Evolutionary conservation across 2,329 filamentous ascomycete species (phyloP), one percentile per base, ranked within the genome.

Genomic region (Cordyceps pruinosa): DNA sequence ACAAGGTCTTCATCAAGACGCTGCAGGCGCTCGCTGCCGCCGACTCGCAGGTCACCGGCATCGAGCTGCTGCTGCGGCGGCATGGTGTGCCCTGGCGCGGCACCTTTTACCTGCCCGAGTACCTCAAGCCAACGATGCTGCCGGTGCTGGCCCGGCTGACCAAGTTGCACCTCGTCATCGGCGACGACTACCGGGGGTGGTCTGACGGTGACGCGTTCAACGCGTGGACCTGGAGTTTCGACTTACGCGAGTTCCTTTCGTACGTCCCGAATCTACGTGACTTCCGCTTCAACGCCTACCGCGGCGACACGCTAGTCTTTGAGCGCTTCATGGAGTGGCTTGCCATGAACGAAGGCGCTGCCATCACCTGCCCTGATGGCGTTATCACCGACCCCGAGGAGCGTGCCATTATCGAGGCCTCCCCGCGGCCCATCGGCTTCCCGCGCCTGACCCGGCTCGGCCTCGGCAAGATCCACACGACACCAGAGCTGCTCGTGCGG

Each of bases 261-360:
- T 66, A 66, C 28, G 65, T 72, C 1, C 59, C 67, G 4, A 77
- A 78, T 19, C 59, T 86, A 6, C 72, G 72, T 30, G 76, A 81
- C 61, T 69, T 86, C 5, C 75, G 82, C 3, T 64, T 85, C 44
- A 85, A 84, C 61, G 61, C 62, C 19, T 50, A 58, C 1, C 49
- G 60, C 17, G 50, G 32, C 8, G 23, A 58, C 0, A 19, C 56
- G 4, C 19, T 56, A 5, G 56, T 63, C 3, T 56, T 65, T 2
- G 61, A 65, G 0, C 61, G 65, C 1, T 61, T 81, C 12, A 57
- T 81, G 3, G 28, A 62, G 13, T 81, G 70, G 75, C 64, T 78
- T 10, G 68, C 64, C 37, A 35, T 50, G 34, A 4, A 50, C 55
- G 3, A 57, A 64, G 9, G 57, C 60, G 3, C 48, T 47, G 5